Evolutionary conservation across 176 grass and related monocot genomes (phyloP).

Genomic region (Hyparrhenia diplandra): DNA sequence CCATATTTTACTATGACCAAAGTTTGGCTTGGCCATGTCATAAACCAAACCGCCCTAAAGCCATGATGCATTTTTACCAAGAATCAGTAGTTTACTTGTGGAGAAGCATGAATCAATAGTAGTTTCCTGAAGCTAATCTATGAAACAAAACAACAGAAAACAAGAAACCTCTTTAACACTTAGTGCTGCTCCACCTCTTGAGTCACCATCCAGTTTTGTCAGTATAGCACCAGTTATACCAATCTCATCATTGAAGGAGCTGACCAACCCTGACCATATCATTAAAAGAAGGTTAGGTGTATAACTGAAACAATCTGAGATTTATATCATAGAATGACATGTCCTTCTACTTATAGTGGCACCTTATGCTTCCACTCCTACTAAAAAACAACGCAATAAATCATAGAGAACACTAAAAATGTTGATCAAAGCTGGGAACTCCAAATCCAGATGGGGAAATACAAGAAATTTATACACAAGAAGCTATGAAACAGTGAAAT

Average conservation of each 20-base stretch:
- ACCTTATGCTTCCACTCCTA: neutral
- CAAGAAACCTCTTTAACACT: conserved; percentile 90
- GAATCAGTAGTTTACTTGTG: neutral
- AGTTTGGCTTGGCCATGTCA: neutral
- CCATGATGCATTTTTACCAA: conserved; percentile 1
- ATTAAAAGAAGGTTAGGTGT: conserved; percentile 21
- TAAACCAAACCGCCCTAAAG: neutral
- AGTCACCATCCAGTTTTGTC: conserved; percentile 95
- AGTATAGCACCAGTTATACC: conserved; percentile 94
- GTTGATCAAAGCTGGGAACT: neutral
- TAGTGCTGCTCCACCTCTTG: conserved; percentile 91
- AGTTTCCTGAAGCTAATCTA: neutral
- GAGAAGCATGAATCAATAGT: neutral
- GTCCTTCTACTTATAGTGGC: neutral
- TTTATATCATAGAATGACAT: conserved; percentile 9
- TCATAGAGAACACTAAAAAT: neutral
- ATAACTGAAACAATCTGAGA: neutral
- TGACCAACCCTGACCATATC: conserved; percentile 65
- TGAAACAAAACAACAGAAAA: neutral
- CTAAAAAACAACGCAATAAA: neutral
- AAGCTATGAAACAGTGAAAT: neutral
- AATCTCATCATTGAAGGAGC: conserved; percentile 95
- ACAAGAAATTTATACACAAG: neutral
- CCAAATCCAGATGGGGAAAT: neutral
- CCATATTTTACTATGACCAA: neutral